Evolutionary conservation across 2,329 filamentous ascomycete genomes (phyloP).

Genomic region (Phaeophleospora eucalypticola): DNA sequence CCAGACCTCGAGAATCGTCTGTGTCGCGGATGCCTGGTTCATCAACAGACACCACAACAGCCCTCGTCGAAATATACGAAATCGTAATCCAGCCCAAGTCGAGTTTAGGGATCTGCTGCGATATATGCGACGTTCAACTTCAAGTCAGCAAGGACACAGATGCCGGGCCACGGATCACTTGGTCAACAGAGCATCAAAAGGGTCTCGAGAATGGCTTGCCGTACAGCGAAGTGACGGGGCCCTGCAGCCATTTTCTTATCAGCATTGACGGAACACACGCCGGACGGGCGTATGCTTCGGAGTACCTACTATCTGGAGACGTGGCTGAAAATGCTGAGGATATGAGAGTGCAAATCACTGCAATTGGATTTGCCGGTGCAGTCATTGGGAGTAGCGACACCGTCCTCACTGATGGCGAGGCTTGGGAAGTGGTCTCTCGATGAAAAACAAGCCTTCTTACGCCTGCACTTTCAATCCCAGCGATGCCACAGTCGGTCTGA

Average conservation of each 20-base stretch:
- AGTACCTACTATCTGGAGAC: neutral
- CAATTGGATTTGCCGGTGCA: neutral
- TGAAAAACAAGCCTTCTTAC: neutral
- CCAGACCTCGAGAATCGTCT: too few species aligned
- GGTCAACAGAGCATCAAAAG: too few species aligned
- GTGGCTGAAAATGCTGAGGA: neutral
- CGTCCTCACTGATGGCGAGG: neutral
- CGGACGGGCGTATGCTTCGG: neutral
- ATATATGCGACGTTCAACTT: neutral
- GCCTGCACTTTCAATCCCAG: conserved; percentile 1
- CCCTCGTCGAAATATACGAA: neutral
- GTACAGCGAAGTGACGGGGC: neutral
- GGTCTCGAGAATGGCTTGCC: too few species aligned
- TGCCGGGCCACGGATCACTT: too few species aligned
- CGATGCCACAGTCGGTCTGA: conserved; percentile 2
- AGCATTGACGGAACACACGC: neutral
- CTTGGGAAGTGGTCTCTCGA: neutral
- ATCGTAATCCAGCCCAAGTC: neutral
- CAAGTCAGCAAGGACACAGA: neutral
- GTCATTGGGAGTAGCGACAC: neutral
- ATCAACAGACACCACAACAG: too few species aligned
- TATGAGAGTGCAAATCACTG: neutral
- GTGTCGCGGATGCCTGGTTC: too few species aligned
- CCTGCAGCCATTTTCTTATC: neutral
- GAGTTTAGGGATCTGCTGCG: neutral